Base-by-base conservation (phyloP, 495 filamentous ascomycete species). In the Aspergillus wentii region DNA sequence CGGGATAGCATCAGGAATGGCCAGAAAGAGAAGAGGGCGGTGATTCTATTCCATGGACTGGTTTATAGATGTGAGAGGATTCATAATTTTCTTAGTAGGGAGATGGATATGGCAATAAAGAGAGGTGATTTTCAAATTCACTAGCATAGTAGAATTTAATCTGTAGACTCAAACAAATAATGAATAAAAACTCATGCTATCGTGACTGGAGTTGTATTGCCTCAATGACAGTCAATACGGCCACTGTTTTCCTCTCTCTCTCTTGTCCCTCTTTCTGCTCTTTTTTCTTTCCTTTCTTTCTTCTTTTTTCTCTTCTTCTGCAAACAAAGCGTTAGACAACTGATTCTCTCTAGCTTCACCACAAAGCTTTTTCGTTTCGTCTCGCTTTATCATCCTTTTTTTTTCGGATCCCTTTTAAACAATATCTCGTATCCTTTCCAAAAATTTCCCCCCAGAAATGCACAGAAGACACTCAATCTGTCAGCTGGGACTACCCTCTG, bases 391-490 rank as follows among this genome's bases (percentile, higher is more conserved):
- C 3, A 28, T 28, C 25, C 4, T 13, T 28, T 28, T 4, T 10
- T 28, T 4, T 10, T 28, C 4, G 4, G 10, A 3, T 2, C 4
- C 4, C 25, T 10, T 28, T 13, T 28, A 9, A 28, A 9, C 4
- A 28, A 28, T 28, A 13, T 28, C 25, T 28, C 30, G 17, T 9
- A 38, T 8, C 11, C 2, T 18, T 25, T 35, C 33, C 30, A 21
- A 22, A 26, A 42, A 33, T 8, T 14, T 20, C 25, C 4, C 25
- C 13, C 9, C 1, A 28, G 1, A 28, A 4, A 9, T 1, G 13
- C 25, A 28, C 25, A 23, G 30, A 43, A 43, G 23, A 39, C 9
- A 30, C 21, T 40, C 51, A 9, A 45, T 48, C 33, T 47, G 51
- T 34, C n/a, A 46, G 1, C 39, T 43, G 8, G 46, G 50, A 9